A percentile compares a stretch with the other conserved stretches of the same genome.
These are phyloP conservation scores for Monilinia vaccinii-corymbosi DNA, from an alignment of 2,329 filamentous ascomycete species.

Conservation along the genomic window DNA sequence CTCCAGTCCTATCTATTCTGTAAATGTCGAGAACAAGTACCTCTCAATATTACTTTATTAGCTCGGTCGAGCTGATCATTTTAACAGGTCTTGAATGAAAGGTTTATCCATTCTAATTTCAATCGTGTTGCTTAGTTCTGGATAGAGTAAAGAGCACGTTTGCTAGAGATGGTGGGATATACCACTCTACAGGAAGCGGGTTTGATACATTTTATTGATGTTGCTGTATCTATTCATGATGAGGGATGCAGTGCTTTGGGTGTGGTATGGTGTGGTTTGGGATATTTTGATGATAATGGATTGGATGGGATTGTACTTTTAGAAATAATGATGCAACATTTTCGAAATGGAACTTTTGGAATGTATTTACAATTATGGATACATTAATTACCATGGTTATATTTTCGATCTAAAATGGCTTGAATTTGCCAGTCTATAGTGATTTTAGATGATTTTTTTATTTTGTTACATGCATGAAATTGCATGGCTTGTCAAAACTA, in stretches of 20 bases:
- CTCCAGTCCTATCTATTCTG: background rate
- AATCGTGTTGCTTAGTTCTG: constrained; percentile 5
- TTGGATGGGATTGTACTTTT: constrained; percentile 4
- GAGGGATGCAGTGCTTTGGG: background rate
- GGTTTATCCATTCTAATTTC: background rate
- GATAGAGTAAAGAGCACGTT: background rate
- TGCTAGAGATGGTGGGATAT: background rate
- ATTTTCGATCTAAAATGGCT: background rate
- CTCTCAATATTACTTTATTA: background rate
- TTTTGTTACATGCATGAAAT: no score
- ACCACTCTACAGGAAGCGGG: background rate
- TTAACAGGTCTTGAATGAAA: constrained; percentile 3
- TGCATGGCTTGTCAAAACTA: no score
- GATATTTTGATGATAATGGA: background rate
- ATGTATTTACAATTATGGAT: background rate
- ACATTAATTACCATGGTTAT: background rate
- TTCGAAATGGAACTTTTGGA: background rate
- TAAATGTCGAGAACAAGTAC: constrained; percentile 4
- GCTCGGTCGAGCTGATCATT: constrained; percentile 9
- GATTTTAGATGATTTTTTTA: background rate
- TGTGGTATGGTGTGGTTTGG: background rate
- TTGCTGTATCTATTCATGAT: background rate
- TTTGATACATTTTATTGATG: background rate
- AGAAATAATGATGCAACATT: background rate
- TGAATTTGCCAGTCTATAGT: background rate